phyloP scores from a whole-genome alignment of 768 basidiomycete genomes.

The Pisolithus microcarpus region DNA sequence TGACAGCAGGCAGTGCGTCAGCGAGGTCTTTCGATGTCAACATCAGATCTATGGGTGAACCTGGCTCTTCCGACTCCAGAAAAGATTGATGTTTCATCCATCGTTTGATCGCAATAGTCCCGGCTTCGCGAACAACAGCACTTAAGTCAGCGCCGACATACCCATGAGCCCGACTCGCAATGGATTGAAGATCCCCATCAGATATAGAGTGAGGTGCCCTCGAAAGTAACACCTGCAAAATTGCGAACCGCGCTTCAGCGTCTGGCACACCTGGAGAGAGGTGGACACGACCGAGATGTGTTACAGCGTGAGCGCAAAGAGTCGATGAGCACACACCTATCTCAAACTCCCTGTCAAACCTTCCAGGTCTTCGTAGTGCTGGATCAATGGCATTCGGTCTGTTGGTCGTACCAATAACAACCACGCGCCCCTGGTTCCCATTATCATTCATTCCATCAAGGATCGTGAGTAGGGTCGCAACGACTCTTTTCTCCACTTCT shows the following conservation, averaged over 20 bases:
- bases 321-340: conserved; percentile 51
- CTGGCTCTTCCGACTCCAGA: conserved; percentile 3
- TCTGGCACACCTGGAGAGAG: conserved; percentile 71
- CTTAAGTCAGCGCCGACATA: conserved; percentile 96
- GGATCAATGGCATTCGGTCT: conserved; percentile 94
- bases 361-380: conserved; percentile 78
- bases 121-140: conserved; percentile 88
- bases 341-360: conserved; percentile 94
- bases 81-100: conserved; percentile 39
- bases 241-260: conserved; percentile 73
- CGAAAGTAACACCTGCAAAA: conserved; percentile 76
- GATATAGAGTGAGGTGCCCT: conserved; percentile 74
- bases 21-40: conserved; percentile 59
- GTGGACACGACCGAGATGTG: background rate
- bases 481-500: conserved; percentile 94
- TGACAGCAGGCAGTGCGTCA: conserved; percentile 65
- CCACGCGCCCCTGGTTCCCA: conserved; percentile 51
- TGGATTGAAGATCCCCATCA: conserved; percentile 47
- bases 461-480: conserved; percentile 89
- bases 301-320: background rate
- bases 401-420: conserved; percentile 95
- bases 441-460: conserved; percentile 81
- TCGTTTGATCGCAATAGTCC: conserved; percentile 84
- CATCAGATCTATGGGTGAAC: conserved; percentile 23
- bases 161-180: conserved; percentile 83